A percentile compares a stretch with the other conserved stretches of the same genome.
Evolutionary conservation across 2,329 filamentous ascomycete species (phyloP).

Genomic region (Chaetoscypha palmicola): DNA sequence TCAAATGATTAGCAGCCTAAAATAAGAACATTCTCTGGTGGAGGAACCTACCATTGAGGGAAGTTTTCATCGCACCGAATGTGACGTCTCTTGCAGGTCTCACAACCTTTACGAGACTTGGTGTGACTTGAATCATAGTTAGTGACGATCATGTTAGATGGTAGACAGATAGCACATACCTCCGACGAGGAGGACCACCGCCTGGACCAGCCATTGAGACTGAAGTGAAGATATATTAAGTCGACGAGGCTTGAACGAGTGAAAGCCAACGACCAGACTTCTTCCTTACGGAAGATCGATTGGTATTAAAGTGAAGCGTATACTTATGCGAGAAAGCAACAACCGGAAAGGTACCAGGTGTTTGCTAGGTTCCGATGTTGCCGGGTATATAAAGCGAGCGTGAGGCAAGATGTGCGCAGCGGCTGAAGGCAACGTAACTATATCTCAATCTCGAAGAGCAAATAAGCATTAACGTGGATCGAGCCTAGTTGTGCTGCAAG

Average conservation of each 20-base stretch:
- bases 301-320: constrained; percentile 9
- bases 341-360: constrained; percentile 16
- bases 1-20: constrained; percentile 20
- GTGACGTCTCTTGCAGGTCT: constrained; percentile 94
- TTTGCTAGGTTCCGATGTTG: constrained; percentile 19
- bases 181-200: constrained; percentile 79
- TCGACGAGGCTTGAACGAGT: constrained; percentile 33
- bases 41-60: constrained; percentile 74
- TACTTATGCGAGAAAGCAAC: constrained; percentile 11
- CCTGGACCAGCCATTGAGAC: constrained; percentile 81
- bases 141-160: constrained; percentile 10
- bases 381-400: constrained; percentile 30
- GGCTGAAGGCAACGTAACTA: constrained; percentile 28
- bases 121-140: constrained; percentile 65
- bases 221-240: constrained; percentile 26
- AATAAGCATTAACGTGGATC: constrained; percentile 23
- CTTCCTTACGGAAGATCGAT: constrained; percentile 17
- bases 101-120: constrained; percentile 97
- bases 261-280: constrained; percentile 29
- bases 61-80: constrained; percentile 98
- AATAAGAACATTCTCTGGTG: neutral
- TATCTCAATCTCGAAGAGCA: constrained; percentile 18
- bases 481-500: constrained; percentile 8
- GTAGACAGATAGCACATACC: constrained; percentile 35
- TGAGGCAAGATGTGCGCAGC: constrained; percentile 21